Conservation (phyloP, 148 eudicot species). For the Heliosperma pusillum region DNA sequence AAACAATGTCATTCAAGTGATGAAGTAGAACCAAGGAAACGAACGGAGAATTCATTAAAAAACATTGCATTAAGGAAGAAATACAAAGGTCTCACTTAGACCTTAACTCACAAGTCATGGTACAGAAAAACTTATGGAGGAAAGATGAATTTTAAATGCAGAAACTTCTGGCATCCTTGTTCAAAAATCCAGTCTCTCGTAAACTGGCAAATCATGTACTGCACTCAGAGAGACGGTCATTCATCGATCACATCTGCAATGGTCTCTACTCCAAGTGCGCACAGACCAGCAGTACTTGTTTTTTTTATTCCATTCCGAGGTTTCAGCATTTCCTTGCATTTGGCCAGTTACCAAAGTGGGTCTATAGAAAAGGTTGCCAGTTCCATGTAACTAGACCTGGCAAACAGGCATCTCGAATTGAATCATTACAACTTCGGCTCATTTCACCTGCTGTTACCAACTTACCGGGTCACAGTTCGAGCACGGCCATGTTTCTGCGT, state of each 20-base stretch:
- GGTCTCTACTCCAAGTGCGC: too few species aligned
- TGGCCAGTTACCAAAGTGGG: too few species aligned
- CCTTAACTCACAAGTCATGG: slow-evolving; percentile 24
- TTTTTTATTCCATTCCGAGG: background rate
- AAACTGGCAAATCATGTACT: background rate
- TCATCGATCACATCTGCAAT: background rate
- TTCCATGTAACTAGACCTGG: too few species aligned
- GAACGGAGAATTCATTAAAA: slow-evolving; percentile 4
- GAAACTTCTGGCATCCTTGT: slow-evolving; percentile 11
- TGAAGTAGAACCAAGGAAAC: background rate
- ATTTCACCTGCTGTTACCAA: too few species aligned
- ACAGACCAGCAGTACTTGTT: too few species aligned
- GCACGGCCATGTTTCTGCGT: too few species aligned
- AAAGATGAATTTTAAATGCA: background rate
- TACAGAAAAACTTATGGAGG: slow-evolving; percentile 15
- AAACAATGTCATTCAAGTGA: background rate
- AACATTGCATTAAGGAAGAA: slow-evolving; percentile 12
- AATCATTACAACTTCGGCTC: too few species aligned
- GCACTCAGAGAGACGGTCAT: background rate
- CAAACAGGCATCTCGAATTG: too few species aligned
- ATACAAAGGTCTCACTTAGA: slow-evolving; percentile 27
- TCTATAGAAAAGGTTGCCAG: too few species aligned
- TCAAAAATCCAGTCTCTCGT: background rate
- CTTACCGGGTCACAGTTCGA: too few species aligned
- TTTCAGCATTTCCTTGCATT: background rate